Base-by-base conservation (phyloP, 306 rosid genomes). In the Amphicarpaea edgeworthii region DNA sequence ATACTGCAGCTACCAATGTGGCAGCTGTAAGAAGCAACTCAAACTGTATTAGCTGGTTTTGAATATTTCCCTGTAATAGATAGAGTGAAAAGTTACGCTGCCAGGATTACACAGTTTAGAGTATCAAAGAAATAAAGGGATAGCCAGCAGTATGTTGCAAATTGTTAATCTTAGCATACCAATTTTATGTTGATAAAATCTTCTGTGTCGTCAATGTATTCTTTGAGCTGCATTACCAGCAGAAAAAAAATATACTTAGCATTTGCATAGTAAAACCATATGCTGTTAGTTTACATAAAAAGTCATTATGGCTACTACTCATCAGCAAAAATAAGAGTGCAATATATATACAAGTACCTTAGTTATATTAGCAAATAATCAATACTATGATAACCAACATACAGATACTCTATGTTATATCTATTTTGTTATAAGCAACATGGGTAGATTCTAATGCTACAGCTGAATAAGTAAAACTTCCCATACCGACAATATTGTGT, bases 171-270 rank as follows among this genome's bases (percentile, higher is more conserved):
- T 55, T 79, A 86, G 80, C 84, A 73, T 67, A 96, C 99, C 98
- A 96, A 80, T 80, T 96, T 96, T 80, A 96, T 89, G 87, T 92
- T 96, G 87, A 96, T 93, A 88, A 96, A 96, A 89, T 90, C 98
- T 83, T 96, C 99, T 0, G 99, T 96, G 85, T 96, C 99, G 12
- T 95, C 99, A 42, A 95, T 95, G 81, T 95, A 95, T 75, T 92
- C 99, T 85, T 95, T 95, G 84, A 96, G 86, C 99, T 96, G 88
- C 84, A 84, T 78, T 80, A 86, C 14, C 47, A 67, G 61, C 40
- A 71, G 86, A 69, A 85, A 72, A 67, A 47, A 66, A 66, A 47
- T 0, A 57, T 14, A 12, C 65, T 65, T 50, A 79, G 80, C 49
- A 34, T 53, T 54, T 16, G 21, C 67, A 73, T 59, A 54, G 57